phyloP scores from a whole-genome alignment of 139 green algal genomes.

The Picocystis salinarum region DNA sequence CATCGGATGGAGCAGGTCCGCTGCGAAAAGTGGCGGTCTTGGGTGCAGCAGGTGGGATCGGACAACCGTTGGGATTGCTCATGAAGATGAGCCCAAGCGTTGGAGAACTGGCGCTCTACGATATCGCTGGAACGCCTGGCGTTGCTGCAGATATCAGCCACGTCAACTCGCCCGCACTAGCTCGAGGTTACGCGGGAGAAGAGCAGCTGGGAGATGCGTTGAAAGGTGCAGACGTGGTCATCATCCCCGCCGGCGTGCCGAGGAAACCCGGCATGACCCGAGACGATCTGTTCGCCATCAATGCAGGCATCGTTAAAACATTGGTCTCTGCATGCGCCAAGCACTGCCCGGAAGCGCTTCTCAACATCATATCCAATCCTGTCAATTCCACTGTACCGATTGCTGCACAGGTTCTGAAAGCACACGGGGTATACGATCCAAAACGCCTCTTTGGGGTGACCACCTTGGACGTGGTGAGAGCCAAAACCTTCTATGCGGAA shows the following conservation, averaged over 20 bases:
- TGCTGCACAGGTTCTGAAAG: constrained; percentile 77
- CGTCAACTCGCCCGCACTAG: constrained; percentile 63
- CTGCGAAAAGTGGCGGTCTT: constrained; percentile 69
- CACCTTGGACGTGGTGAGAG: constrained; percentile 77
- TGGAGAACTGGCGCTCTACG: constrained; percentile 78
- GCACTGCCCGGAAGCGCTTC: constrained; percentile 42
- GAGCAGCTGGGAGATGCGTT: constrained; percentile 63
- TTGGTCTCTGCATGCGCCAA: constrained; percentile 56
- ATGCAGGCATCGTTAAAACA: constrained; percentile 84
- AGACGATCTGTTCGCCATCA: constrained; percentile 98
- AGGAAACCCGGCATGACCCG: constrained; percentile 97
- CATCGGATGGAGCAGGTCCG: no score
- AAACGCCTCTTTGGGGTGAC: constrained; percentile 36
- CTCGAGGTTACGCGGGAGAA: constrained; percentile 42
- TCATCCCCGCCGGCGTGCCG: constrained; percentile 78
- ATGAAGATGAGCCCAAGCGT: constrained; percentile 80
- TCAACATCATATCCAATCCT: constrained; percentile 91
- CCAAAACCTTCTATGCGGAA: constrained; percentile 32
- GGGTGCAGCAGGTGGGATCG: constrained; percentile 74
- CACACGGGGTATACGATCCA: constrained; percentile 46
- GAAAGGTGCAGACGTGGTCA: constrained; percentile 61
- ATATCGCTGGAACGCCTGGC: constrained; percentile 71
- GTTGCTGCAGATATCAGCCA: constrained; percentile 86
- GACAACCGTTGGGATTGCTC: constrained; percentile 75
- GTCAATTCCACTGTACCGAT: constrained; percentile 98